These are phyloP conservation scores for Omphalotus guepiniiformis DNA, from an alignment of 768 basidiomycete genomes.

Conservation along the genomic window DNA sequence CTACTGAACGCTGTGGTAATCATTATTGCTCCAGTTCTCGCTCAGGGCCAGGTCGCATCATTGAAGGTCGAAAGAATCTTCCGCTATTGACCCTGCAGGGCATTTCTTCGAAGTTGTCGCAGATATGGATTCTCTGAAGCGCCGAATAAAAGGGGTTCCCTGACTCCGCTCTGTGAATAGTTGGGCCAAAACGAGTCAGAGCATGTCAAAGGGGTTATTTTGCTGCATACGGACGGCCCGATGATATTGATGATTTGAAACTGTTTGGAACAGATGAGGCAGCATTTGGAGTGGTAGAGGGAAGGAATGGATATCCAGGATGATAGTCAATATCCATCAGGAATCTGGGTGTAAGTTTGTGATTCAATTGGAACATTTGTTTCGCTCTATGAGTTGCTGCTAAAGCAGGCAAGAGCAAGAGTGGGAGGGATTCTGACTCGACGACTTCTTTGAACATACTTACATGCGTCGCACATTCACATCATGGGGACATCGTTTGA, in stretches of 20 bases:
- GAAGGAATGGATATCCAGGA: slow-evolving; percentile 22
- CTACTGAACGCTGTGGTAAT: background rate
- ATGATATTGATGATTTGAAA: slow-evolving; percentile 28
- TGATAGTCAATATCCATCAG: too few species aligned
- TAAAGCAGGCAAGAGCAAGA: too few species aligned
- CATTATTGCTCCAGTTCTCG: background rate
- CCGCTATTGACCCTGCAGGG: slow-evolving; percentile 33
- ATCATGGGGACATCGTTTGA: too few species aligned
- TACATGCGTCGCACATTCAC: too few species aligned
- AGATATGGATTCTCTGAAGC: slow-evolving; percentile 45
- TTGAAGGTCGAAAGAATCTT: slow-evolving; percentile 38
- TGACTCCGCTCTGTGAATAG: slow-evolving; percentile 19
- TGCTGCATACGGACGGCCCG: slow-evolving; percentile 7
- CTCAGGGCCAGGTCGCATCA: slow-evolving; percentile 43
- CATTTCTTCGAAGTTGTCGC: slow-evolving; percentile 49
- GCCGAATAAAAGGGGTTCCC: slow-evolving; percentile 37
- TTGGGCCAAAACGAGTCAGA: background rate
- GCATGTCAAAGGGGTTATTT: background rate
- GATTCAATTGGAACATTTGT: too few species aligned
- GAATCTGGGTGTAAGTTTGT: too few species aligned
- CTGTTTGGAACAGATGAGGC: slow-evolving; percentile 35
- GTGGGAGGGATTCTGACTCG: too few species aligned
- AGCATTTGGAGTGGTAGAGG: slow-evolving; percentile 27
- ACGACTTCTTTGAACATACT: too few species aligned
- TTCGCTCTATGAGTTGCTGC: too few species aligned